phyloP scores from a whole-genome alignment of 352 stramenopile genomes.

The Phytopythium chamaehyphon region DNA sequence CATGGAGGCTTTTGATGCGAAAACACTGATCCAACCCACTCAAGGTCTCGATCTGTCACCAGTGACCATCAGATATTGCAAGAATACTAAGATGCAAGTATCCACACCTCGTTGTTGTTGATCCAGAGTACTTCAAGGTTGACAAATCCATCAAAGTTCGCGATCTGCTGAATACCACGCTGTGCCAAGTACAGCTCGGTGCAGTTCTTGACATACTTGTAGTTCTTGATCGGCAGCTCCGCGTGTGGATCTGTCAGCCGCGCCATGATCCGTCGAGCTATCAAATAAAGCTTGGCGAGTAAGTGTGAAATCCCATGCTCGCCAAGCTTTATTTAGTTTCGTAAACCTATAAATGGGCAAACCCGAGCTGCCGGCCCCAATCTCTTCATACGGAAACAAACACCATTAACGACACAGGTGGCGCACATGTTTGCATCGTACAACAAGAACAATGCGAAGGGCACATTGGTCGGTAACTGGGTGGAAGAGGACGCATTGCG shows the following conservation, averaged over 20 bases:
- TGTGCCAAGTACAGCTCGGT: conserved; percentile 82
- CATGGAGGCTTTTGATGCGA: conserved; percentile 87
- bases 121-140: conserved; percentile 90
- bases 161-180: conserved; percentile 73
- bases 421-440: conserved; percentile 49
- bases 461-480: conserved; percentile 79
- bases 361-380: too few relatives aligned
- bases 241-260: conserved; percentile 61
- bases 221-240: conserved; percentile 84
- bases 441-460: conserved; percentile 83
- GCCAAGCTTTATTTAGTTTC: conserved; percentile 1
- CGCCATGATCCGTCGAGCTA: too few relatives aligned
- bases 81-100: not conserved
- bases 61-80: not conserved
- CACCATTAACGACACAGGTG: too few relatives aligned
- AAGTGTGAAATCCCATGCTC: too few relatives aligned
- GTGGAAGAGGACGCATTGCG: conserved; percentile 78
- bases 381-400: too few relatives aligned
- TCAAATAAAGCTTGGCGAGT: too few relatives aligned
- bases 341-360: not conserved
- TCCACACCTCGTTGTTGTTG: conserved; percentile 74
- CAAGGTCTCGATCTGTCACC: conserved; percentile 44
- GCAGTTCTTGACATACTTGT: conserved; percentile 90
- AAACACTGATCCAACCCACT: conserved; percentile 78
- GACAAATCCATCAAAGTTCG: conserved; percentile 83